Base-by-base conservation (phyloP, 2,329 filamentous ascomycete genomes). In the Colletotrichum cuscutae region DNA sequence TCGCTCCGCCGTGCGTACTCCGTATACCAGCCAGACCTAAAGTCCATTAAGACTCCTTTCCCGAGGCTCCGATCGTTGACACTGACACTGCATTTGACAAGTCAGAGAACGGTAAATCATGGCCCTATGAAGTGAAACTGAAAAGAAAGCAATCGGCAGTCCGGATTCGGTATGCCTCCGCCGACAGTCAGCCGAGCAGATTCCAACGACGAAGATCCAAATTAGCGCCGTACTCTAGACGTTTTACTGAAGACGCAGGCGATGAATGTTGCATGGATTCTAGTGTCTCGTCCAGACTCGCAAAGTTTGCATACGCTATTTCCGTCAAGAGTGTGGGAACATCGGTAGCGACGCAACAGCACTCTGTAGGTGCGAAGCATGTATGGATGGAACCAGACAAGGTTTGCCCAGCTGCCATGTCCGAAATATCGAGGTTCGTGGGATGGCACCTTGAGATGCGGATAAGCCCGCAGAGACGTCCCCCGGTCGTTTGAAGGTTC, bases 111-210 rank as follows among this genome's bases (percentile, higher is more conserved):
- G 53, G 24, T 42, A 42, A 49, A 19, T 32, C 22, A 46, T 26
- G 28, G 42, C 42, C 37, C 57, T 32, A 63, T 49, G 59, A 37
- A 49, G 42, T 53, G 71, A 65, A 71, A 52, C 56, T n/a, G 56
- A 70, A 70, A 70, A 65, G 70, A 54, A 70, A 70, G 70, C 60
- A 70, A 32, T n/a, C 12, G 13, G 49, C 19, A 61, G 56, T 22
- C 60, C 26, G 49, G 26, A n/a, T 61, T 65, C n/a, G 66, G 54
- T 22, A 61, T 32, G 32, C 54, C 26, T 54, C 28, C 12, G 13
- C 46, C 66, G 35, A 56, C 46, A 70, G 46, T 61, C 53, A 30
- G 30, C 66, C 60, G 60, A 70, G 46, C 42, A 57, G 52, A 70
- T 70, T 70, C 32, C 65, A 5, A 56, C 61, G 15, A 62, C 19